phyloP scores from a whole-genome alignment of 768 basidiomycete genomes.

The Leucocoprinus leucothites region DNA sequence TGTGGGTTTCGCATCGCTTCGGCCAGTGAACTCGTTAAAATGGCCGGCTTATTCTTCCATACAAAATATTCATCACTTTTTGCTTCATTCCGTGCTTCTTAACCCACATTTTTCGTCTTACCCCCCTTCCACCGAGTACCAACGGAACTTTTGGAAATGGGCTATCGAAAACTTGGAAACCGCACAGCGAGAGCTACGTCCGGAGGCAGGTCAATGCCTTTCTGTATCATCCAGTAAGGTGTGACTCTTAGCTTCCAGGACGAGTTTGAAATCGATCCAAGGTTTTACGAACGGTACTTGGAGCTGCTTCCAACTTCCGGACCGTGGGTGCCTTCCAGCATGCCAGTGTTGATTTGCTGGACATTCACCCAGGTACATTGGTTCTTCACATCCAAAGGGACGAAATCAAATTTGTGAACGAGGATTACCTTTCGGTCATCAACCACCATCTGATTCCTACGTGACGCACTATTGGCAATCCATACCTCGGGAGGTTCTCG shows the following conservation, averaged over 20 bases:
- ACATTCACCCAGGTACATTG: slow-evolving; percentile 17
- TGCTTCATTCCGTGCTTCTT: slow-evolving; percentile 50
- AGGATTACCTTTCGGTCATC: slow-evolving; percentile 22
- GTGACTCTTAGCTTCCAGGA: slow-evolving; percentile 17
- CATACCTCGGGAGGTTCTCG: not conserved
- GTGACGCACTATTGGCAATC: slow-evolving; percentile 63
- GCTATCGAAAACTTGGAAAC: slow-evolving; percentile 52
- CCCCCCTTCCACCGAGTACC: slow-evolving; percentile 63
- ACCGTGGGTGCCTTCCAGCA: slow-evolving; percentile 22
- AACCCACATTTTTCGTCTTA: slow-evolving; percentile 52
- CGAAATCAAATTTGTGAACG: slow-evolving; percentile 24
- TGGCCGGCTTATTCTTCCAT: slow-evolving; percentile 40
- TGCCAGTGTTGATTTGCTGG: slow-evolving; percentile 5
- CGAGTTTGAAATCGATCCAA: slow-evolving; percentile 56
- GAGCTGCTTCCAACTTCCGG: slow-evolving; percentile 38
- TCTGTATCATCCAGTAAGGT: not conserved
- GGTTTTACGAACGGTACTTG: slow-evolving; percentile 63
- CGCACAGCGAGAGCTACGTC: slow-evolving; percentile 19
- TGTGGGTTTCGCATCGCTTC: slow-evolving; percentile 50
- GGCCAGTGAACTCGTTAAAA: slow-evolving; percentile 36
- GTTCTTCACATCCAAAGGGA: slow-evolving; percentile 18
- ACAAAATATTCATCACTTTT: slow-evolving; percentile 45
- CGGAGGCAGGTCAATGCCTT: not conserved
- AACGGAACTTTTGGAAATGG: slow-evolving; percentile 74
- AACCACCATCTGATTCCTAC: slow-evolving; percentile 52